These are phyloP conservation scores for Phialophora verrucosa DNA, from an alignment of 2,329 filamentous ascomycete genomes.

Conservation along the genomic window DNA sequence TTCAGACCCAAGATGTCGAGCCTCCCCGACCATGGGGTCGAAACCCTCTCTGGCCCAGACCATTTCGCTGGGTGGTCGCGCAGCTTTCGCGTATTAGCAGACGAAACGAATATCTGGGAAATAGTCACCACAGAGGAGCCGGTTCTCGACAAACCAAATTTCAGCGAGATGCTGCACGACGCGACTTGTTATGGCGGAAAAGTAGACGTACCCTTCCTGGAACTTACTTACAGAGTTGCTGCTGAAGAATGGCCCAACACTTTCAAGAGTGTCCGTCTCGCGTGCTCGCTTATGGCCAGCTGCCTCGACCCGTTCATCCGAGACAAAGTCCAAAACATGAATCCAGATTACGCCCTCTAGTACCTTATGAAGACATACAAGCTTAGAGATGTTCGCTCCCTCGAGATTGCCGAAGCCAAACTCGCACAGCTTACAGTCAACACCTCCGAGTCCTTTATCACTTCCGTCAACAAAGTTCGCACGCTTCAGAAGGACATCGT, in stretches of 20 bases:
- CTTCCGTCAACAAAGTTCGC: background rate
- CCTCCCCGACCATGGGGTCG: too few relatives aligned
- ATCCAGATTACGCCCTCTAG: background rate
- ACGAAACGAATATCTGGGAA: background rate
- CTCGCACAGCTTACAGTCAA: background rate
- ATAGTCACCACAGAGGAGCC: background rate
- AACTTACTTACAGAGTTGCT: background rate
- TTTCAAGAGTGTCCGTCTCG: background rate
- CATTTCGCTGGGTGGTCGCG: background rate
- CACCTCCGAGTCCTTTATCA: background rate
- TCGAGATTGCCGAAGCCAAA: background rate
- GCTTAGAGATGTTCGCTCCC: background rate
- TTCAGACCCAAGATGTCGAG: too few relatives aligned
- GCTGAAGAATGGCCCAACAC: background rate
- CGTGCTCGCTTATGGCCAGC: background rate
- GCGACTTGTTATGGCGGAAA: background rate
- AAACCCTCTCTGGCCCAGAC: background rate
- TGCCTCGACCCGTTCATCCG: background rate
- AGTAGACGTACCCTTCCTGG: background rate
- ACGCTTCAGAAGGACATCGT: background rate
- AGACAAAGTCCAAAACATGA: background rate
- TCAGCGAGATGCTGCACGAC: background rate
- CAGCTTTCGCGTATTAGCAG: background rate
- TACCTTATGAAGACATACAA: background rate
- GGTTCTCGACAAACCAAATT: background rate